Conservation (phyloP, 306 rosid species). For the Argentina anserina region DNA sequence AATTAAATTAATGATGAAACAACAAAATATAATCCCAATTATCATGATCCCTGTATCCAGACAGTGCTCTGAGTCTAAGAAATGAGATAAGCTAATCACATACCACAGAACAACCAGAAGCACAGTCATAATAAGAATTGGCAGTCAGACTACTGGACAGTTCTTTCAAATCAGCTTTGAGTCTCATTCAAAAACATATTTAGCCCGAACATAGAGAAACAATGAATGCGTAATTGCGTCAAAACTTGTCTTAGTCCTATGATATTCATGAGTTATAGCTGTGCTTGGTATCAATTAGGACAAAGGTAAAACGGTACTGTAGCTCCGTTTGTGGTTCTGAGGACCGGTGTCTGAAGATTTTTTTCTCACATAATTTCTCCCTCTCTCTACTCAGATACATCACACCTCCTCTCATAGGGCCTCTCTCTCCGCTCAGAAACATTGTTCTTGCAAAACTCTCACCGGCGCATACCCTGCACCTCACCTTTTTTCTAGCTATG, state of each 20-base stretch:
- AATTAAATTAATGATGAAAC: not conserved
- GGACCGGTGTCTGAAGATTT: not conserved
- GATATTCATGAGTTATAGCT: too few species aligned
- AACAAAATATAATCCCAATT: not conserved
- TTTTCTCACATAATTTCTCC: too few species aligned
- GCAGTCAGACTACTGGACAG: not conserved
- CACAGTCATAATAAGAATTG: not conserved
- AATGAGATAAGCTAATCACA: not conserved
- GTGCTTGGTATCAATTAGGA: too few species aligned
- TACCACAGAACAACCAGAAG: not conserved
- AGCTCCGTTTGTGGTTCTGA: too few species aligned
- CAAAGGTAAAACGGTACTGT: too few species aligned
- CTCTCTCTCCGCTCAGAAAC: not conserved
- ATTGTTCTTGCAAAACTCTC: not conserved
- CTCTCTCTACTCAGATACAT: too few species aligned
- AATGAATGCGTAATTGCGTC: too few species aligned
- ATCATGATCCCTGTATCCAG: not conserved
- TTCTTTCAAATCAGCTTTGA: not conserved
- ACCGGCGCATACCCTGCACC: too few species aligned
- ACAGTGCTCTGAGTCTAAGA: not conserved
- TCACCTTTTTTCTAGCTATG: too few species aligned
- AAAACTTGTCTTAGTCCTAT: too few species aligned
- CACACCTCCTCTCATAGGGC: not conserved
- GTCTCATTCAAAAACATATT: not conserved
- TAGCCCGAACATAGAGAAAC: not conserved